Evolutionary conservation across 148 eudicot species (phyloP), one percentile per base, ranked within the genome.

Genomic region (Selenicereus undatus): DNA sequence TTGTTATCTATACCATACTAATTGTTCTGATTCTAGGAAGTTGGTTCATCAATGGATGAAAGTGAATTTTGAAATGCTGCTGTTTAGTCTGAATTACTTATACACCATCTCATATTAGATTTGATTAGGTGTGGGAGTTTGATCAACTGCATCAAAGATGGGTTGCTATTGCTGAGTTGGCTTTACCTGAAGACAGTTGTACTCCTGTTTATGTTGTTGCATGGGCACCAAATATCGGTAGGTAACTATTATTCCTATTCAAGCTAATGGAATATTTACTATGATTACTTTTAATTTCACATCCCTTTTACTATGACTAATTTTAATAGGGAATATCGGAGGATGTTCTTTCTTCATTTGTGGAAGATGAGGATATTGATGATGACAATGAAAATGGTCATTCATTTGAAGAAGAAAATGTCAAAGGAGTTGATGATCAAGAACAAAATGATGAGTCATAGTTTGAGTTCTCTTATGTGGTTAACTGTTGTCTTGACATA

Each of bases 221-320:
- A n/a, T 96, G 98, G 98, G 98, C 99, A 77, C 94, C 99, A 72
- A 96, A 96, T 87, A 90, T 96, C 83, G 93, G 99, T 88, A 93
- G 99, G 99, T 91, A 83, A 60, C 24, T 26, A 26, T 82, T 68
- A 78, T 36, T 36, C 18, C 24, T 12, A 45, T 74, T 21, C 66
- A 80, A 65, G 73, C 73, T 74, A 74, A 11, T 48, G 30, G 14
- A 42, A 26, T 36, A 4, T 24, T 69, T 52, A 42, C 26, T 14
- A 74, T 45, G 62, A 6, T 8, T 6, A 74, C 1, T 43, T n/a
- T 1, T 73, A 73, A 3, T 50, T 74, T 74, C 13, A 27, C 39
- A 22, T 74, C 52, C 60, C 39, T 36, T n/a, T n/a, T n/a, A n/a
- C n/a, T n/a, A n/a, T n/a, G n/a, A n/a, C n/a, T n/a, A n/a, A n/a